A percentile compares a stretch with the other conserved stretches of the same genome.
These are phyloP conservation scores for Saksenaea oblongispora DNA, from an alignment of 371 early-diverging fungal genomes.

Conservation along the genomic window DNA sequence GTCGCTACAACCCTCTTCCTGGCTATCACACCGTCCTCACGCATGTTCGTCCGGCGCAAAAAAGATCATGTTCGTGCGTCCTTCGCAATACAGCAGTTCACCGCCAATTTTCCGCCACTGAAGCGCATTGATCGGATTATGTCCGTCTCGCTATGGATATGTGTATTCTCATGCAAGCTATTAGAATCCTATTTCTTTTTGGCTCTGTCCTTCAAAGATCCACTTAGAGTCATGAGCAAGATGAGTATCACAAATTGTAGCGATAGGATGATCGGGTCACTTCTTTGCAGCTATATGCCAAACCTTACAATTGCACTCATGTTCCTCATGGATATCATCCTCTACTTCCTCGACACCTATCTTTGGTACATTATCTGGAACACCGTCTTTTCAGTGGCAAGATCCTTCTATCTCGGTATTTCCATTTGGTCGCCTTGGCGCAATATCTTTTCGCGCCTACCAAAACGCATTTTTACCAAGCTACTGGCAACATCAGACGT, in stretches of 20 bases:
- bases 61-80: conserved; percentile 36
- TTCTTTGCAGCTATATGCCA: conserved; percentile 71
- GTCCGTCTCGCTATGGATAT: conserved; percentile 77
- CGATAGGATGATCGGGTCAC: conserved; percentile 46
- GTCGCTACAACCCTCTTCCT: conserved; percentile 67
- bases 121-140: conserved; percentile 74
- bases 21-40: conserved; percentile 68
- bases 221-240: conserved; percentile 68
- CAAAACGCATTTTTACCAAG: conserved; percentile 84
- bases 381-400: conserved; percentile 77
- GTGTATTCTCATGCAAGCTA: conserved; percentile 78
- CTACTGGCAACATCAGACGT: conserved; percentile 75
- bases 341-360: conserved; percentile 90
- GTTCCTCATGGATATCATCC: conserved; percentile 75
- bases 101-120: conserved; percentile 79
- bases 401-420: conserved; percentile 81
- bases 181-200: conserved; percentile 87
- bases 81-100: conserved; percentile 72
- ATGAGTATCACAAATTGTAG: conserved; percentile 63
- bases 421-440: conserved; percentile 91
- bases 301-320: conserved; percentile 75
- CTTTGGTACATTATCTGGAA: conserved; percentile 92
- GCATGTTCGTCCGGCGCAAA: conserved; percentile 62
- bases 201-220: conserved; percentile 81
- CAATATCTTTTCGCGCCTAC: conserved; percentile 82